A percentile compares a stretch with the other conserved stretches of the same genome.
Conservation (phyloP, 129 eudicot genomes). For the Smallanthus sonchifolius region DNA sequence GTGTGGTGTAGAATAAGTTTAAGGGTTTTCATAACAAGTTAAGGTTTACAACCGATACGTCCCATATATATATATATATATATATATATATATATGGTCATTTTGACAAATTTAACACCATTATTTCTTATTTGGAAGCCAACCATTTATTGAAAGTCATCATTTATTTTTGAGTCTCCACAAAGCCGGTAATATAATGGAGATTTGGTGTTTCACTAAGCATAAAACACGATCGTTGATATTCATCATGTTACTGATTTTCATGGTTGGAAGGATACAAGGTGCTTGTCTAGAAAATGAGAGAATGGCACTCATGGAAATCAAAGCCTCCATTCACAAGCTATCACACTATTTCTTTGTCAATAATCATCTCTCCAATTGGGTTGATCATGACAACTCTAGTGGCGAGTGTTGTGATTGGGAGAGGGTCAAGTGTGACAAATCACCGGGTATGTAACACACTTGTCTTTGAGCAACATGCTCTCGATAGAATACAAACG, state of each 20-base stretch:
- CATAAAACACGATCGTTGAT: neutral
- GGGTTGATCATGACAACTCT: slow-evolving; percentile 1
- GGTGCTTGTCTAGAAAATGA: slow-evolving; percentile 5
- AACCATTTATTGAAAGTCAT: too few relatives aligned
- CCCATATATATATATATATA: too few relatives aligned
- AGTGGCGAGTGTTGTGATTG: slow-evolving; percentile 1
- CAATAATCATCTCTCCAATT: neutral
- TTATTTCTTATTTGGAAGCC: too few relatives aligned
- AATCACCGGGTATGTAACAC: neutral
- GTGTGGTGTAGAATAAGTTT: too few relatives aligned
- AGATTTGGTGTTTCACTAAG: neutral
- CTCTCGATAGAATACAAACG: neutral
- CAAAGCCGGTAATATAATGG: too few relatives aligned
- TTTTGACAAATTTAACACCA: too few relatives aligned
- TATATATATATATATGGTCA: too few relatives aligned
- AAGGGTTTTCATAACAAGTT: too few relatives aligned
- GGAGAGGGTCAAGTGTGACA: slow-evolving; percentile 22
- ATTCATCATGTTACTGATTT: too few relatives aligned
- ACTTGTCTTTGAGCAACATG: neutral
- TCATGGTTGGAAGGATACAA: neutral
- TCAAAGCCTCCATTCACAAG: slow-evolving; percentile 1
- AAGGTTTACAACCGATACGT: too few relatives aligned
- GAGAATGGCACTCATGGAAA: neutral
- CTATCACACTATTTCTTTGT: neutral
- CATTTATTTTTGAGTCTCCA: neutral